phyloP scores from a whole-genome alignment of 2,329 filamentous ascomycete genomes.

The Aspergillus jensenii region DNA sequence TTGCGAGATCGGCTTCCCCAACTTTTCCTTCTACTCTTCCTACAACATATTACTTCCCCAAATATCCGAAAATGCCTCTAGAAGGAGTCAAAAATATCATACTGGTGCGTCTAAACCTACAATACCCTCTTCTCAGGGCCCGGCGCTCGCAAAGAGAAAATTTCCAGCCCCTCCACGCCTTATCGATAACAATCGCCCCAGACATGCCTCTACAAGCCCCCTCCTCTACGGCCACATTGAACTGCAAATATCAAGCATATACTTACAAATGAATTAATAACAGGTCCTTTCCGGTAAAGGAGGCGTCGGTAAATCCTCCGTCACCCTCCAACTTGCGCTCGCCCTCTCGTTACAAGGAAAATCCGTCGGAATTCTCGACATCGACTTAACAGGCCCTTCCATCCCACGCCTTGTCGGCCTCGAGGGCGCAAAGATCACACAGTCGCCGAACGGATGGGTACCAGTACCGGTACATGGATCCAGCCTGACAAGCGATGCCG shows the following conservation, averaged over 20 bases:
- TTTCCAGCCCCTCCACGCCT: slow-evolving; percentile 23
- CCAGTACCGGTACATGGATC: slow-evolving; percentile 79
- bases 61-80: slow-evolving; percentile 35
- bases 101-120: slow-evolving; percentile 32
- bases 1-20: slow-evolving; percentile 18
- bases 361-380: slow-evolving; percentile 90
- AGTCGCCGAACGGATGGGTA: slow-evolving; percentile 88
- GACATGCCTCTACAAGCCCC: not conserved
- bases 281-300: slow-evolving; percentile 91
- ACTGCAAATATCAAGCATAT: not conserved
- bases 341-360: slow-evolving; percentile 81
- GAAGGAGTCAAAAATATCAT: slow-evolving; percentile 46
- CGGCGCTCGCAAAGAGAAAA: slow-evolving; percentile 4
- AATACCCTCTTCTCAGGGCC: not conserved
- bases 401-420: slow-evolving; percentile 94
- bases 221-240: not conserved
- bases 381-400: slow-evolving; percentile 93
- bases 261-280: not conserved
- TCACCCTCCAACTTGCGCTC: slow-evolving; percentile 94
- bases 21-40: slow-evolving; percentile 1
- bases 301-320: slow-evolving; percentile 94
- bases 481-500: slow-evolving; percentile 17
- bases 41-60: not conserved
- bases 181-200: slow-evolving; percentile 39
- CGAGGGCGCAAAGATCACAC: slow-evolving; percentile 83